phyloP scores from a whole-genome alignment of 345 rosid species.

The Eutrema heterophyllum region DNA sequence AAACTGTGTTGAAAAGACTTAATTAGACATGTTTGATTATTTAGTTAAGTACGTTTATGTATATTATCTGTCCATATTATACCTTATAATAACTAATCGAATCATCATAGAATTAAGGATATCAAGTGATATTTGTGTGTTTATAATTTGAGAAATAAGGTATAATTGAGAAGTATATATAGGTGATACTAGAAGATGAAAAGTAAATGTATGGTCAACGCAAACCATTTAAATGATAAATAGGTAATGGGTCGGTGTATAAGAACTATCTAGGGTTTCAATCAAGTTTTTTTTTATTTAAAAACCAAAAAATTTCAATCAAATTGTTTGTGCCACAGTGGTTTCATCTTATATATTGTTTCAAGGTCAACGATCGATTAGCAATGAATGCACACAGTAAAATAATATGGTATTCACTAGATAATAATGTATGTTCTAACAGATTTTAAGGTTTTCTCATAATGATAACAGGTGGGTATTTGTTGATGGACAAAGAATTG shows the following conservation, averaged over 20 bases:
- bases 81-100: not conserved
- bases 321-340: conserved; percentile 5
- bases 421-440: not conserved
- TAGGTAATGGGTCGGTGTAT: conserved; percentile 9
- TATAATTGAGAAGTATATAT: not conserved
- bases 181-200: not conserved
- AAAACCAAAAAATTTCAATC: not conserved
- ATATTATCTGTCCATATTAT: too few relatives aligned
- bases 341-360: not conserved
- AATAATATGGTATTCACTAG: not conserved
- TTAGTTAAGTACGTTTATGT: too few relatives aligned
- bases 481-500: not conserved
- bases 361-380: not conserved
- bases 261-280: conserved; percentile 13
- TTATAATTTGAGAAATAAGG: not conserved
- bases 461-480: not conserved
- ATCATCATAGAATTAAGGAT: not conserved
- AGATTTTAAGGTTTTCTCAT: not conserved
- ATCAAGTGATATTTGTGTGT: not conserved
- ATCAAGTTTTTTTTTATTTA: too few relatives aligned
- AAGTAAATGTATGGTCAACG: not conserved
- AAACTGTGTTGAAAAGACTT: too few relatives aligned
- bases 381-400: not conserved
- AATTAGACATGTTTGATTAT: too few relatives aligned
- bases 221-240: not conserved